These are phyloP conservation scores for Debaryomycetaceae sp. DNA, from an alignment of 1,139 yeast genomes.

Conservation along the genomic window DNA sequence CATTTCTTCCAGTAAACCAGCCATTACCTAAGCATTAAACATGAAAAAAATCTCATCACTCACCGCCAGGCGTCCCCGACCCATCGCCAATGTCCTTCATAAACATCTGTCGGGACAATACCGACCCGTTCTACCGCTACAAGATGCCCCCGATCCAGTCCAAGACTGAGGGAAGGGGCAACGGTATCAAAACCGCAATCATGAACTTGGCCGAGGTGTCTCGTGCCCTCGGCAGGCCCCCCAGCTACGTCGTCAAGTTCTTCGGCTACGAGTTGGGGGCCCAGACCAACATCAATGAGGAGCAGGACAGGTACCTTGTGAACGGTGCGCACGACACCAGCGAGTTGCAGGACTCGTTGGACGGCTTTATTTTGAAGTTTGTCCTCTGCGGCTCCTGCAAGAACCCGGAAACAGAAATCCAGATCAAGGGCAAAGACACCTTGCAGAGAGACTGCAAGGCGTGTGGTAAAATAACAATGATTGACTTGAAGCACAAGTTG, in stretches of 20 bases:
- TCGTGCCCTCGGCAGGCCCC: conserved; percentile 87
- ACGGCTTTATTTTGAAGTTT: conserved; percentile 86
- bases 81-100: conserved; percentile 92
- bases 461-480: conserved; percentile 81
- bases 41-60: no score
- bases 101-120: conserved; percentile 93
- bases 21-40: no score
- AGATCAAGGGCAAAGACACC: conserved; percentile 65
- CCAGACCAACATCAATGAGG: conserved; percentile 73
- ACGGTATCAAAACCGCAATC: conserved; percentile 95
- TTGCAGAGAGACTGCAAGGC: conserved; percentile 95
- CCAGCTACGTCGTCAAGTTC: conserved; percentile 82
- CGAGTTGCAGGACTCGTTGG: conserved; percentile 87
- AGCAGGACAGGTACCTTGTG: conserved; percentile 77
- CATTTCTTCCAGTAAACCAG: no score
- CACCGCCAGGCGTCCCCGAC: no score
- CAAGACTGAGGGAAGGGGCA: conserved; percentile 97
- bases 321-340: conserved; percentile 91
- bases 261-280: conserved; percentile 98
- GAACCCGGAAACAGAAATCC: conserved; percentile 95
- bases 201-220: conserved; percentile 89
- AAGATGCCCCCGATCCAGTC: conserved; percentile 98
- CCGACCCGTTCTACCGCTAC: conserved; percentile 97
- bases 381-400: conserved; percentile 92
- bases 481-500: conserved; percentile 82